Evolutionary conservation across 208 protist species (phyloP).

Genomic region (Lotmaria passim): DNA sequence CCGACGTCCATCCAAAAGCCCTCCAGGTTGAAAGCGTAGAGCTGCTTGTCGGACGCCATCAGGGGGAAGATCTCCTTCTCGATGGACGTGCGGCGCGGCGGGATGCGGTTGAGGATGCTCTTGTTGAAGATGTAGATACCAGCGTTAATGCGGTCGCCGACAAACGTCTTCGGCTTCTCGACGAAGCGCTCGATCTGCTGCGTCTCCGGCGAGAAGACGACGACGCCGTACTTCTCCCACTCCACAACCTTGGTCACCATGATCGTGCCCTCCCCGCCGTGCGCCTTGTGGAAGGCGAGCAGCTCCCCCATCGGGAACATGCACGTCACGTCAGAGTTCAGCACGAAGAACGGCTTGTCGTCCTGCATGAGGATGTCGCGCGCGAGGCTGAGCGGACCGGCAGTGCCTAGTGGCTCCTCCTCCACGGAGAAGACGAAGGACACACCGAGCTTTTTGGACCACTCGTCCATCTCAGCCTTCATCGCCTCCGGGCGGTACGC

Average conservation of each 20-base stretch:
- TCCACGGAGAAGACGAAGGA: slow-evolving; percentile 96
- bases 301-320: slow-evolving; percentile 95
- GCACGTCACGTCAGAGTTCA: slow-evolving; percentile 98
- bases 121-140: slow-evolving; percentile 98
- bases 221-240: slow-evolving; percentile 98
- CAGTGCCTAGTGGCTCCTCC: slow-evolving; percentile 96
- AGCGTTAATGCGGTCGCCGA: slow-evolving; percentile 97
- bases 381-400: slow-evolving; percentile 96
- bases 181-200: slow-evolving; percentile 94
- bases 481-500: slow-evolving; percentile 97
- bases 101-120: slow-evolving; percentile 94
- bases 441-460: slow-evolving; percentile 88
- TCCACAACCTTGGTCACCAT: slow-evolving; percentile 96
- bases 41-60: slow-evolving; percentile 92
- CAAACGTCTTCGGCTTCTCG: slow-evolving; percentile 96
- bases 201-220: slow-evolving; percentile 91
- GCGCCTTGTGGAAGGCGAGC: slow-evolving; percentile 94
- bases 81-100: slow-evolving; percentile 93
- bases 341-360: slow-evolving; percentile 97
- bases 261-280: slow-evolving; percentile 97
- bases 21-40: slow-evolving; percentile 95
- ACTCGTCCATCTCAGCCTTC: slow-evolving; percentile 91
- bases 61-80: slow-evolving; percentile 97
- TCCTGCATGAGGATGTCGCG: slow-evolving; percentile 87
- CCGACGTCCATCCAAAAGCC: slow-evolving; percentile 99